Evolutionary conservation across 1,284 basidiomycete species (phyloP).

Genomic region (Omphalotus olearius): DNA sequence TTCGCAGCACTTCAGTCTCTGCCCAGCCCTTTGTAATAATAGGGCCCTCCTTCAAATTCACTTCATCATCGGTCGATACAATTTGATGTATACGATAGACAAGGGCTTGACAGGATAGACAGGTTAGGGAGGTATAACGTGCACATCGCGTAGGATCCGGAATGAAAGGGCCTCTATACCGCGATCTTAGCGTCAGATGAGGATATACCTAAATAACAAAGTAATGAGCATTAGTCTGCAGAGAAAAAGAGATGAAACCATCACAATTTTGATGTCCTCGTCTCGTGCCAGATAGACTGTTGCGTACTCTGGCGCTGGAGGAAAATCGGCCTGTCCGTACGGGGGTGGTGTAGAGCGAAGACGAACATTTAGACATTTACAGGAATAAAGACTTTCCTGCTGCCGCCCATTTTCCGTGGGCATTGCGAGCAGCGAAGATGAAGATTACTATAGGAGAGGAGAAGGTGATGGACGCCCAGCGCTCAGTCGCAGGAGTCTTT

Average conservation of each 20-base stretch:
- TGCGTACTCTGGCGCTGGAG: slow-evolving; percentile 44
- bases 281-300: slow-evolving; percentile 62
- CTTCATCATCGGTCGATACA: slow-evolving; percentile 51
- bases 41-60: slow-evolving; percentile 52
- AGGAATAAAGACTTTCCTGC: slow-evolving; percentile 38
- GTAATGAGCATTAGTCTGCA: neutral
- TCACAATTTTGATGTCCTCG: slow-evolving; percentile 57
- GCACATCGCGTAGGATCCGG: slow-evolving; percentile 43
- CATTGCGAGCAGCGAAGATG: slow-evolving; percentile 11
- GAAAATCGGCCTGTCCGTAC: slow-evolving; percentile 27
- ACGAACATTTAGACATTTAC: slow-evolving; percentile 69
- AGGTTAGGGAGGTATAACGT: slow-evolving; percentile 62
- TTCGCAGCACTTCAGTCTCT: slow-evolving; percentile 66
- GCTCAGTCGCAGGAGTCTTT: no score
- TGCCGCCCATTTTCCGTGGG: slow-evolving; percentile 14
- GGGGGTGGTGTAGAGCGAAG: slow-evolving; percentile 32
- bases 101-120: slow-evolving; percentile 60
- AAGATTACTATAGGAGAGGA: neutral
- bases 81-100: slow-evolving; percentile 69
- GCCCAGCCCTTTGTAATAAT: slow-evolving; percentile 70
- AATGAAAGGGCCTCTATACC: slow-evolving; percentile 44
- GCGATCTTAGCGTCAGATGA: slow-evolving; percentile 66
- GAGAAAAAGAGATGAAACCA: slow-evolving; percentile 22
- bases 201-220: slow-evolving; percentile 47
- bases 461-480: slow-evolving; percentile 1